Percentiles rank a stretch among this genome's conserved stretches.
phyloP scores from a whole-genome alignment of 805 yeast species.

The Metschnikowia rubicola region DNA sequence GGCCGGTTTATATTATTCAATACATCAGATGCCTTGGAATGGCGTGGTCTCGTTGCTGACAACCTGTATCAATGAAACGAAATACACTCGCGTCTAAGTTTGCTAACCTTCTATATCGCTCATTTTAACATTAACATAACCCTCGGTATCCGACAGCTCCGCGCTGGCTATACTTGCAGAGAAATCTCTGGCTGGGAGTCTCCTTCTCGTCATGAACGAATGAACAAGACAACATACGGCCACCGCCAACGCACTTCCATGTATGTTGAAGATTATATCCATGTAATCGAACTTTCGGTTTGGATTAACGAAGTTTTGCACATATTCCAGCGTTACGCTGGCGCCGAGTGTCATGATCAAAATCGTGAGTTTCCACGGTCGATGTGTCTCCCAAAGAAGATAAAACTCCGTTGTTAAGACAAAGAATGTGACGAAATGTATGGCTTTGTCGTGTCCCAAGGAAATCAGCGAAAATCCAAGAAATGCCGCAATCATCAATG shows the following conservation, averaged over 20 bases:
- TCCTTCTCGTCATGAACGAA: neutral
- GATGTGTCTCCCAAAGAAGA: constrained; percentile 37
- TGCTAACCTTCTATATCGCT: constrained; percentile 10
- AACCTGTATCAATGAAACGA: too few relatives aligned
- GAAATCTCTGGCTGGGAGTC: neutral
- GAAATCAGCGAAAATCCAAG: constrained; percentile 51
- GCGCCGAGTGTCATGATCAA: constrained; percentile 46
- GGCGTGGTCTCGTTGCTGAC: too few relatives aligned
- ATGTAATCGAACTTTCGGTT: constrained; percentile 44
- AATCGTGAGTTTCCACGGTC: constrained; percentile 26
- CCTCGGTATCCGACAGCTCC: constrained; percentile 13
- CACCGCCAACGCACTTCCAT: constrained; percentile 31
- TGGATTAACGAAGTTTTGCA: constrained; percentile 47
- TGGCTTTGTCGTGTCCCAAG: constrained; percentile 47
- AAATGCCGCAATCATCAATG: constrained; percentile 35
- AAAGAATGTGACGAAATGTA: constrained; percentile 48
- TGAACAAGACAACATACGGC: constrained; percentile 10
- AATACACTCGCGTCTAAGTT: too few relatives aligned
- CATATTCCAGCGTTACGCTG: constrained; percentile 47
- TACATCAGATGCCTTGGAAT: too few relatives aligned
- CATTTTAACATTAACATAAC: constrained; percentile 23
- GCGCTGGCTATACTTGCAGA: neutral
- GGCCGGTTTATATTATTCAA: too few relatives aligned
- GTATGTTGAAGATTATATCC: constrained; percentile 42
- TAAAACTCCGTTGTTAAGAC: constrained; percentile 48